These are phyloP conservation scores for Zizania palustris DNA, from an alignment of 202 grass and related monocot species.

Conservation along the genomic window DNA sequence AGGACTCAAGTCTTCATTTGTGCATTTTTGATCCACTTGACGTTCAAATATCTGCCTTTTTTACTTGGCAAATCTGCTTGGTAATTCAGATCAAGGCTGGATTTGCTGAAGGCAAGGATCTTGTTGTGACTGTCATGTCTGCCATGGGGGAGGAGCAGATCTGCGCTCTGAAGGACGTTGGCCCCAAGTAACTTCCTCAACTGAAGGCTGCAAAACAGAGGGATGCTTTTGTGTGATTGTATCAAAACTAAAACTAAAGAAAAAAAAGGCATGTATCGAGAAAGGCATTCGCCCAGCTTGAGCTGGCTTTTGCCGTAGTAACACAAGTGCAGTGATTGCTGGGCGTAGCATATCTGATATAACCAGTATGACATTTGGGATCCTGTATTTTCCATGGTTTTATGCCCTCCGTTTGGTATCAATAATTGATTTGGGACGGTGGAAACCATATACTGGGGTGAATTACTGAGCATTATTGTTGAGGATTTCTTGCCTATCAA, in stretches of 20 bases:
- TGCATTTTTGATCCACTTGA: neutral
- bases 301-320: constrained; percentile 55
- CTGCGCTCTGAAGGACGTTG: constrained; percentile 70
- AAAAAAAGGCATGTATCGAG: constrained; percentile 40
- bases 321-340: constrained; percentile 66
- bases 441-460: neutral
- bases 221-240: constrained; percentile 21
- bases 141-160: constrained; percentile 92
- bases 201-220: constrained; percentile 5
- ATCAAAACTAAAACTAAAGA: constrained; percentile 13
- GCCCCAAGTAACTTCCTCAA: constrained; percentile 63
- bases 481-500: neutral
- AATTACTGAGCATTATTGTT: neutral
- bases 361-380: constrained; percentile 43
- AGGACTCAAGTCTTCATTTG: neutral
- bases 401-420: constrained; percentile 34
- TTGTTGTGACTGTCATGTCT: constrained; percentile 78
- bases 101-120: constrained; percentile 70
- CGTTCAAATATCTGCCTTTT: neutral
- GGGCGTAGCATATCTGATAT: constrained; percentile 45
- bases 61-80: constrained; percentile 12
- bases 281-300: constrained; percentile 47
- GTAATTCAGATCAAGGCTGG: constrained; percentile 65
- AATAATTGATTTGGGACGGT: constrained; percentile 48
- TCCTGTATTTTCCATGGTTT: constrained; percentile 51